Base-by-base conservation (phyloP, 441 rosid genomes). In the Biscutella laevigata region DNA sequence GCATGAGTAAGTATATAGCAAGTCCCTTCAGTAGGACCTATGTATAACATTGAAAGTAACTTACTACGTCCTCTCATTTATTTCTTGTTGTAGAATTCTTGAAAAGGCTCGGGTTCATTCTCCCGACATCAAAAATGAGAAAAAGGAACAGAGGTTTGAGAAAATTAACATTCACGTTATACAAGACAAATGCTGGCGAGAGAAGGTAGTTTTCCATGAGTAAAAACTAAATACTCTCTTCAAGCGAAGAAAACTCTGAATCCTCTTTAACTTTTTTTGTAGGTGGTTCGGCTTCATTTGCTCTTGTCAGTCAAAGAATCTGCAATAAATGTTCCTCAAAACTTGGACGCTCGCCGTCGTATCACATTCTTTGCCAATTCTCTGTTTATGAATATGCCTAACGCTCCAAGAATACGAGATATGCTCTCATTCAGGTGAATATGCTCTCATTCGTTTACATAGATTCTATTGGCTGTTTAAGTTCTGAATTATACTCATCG, bases 291-390 rank as follows among this genome's bases (percentile, higher is more conserved):
- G 75, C 95, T 94, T 56, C 71, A 71, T 72, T 71, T 94, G 68
- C 95, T 94, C 60, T 64, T 89, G 59, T 84, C 95, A 2, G 86
- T 89, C 51, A 94, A 86, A 83, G 97, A 94, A 74, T 89, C 99
- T 68, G 99, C 99, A 17, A 88, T 89, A 59, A 84, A 88, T 52
- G 91, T 94, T 58, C 99, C 99, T 50, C 78, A 77, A 33, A 89
- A 94, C 73, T 78, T 88, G 77, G 99, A 94, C 5, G 99, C 97
- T 24, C 88, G 99, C 8, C 95, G 96, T n/a, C 86, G 99, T 24
- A 83, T 92, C 70, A 88, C 97, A 54, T 92, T 92, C 77, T 92
- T 92, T 74, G 90, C 99, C 24, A 92, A 92, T 64, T 86, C 99
- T 57, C 72, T 92, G 55, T 88, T 82, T 69, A 92, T 92, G 99